Evolutionary conservation across 495 filamentous ascomycete genomes (phyloP).

Genomic region (Bathelium albidoporum): DNA sequence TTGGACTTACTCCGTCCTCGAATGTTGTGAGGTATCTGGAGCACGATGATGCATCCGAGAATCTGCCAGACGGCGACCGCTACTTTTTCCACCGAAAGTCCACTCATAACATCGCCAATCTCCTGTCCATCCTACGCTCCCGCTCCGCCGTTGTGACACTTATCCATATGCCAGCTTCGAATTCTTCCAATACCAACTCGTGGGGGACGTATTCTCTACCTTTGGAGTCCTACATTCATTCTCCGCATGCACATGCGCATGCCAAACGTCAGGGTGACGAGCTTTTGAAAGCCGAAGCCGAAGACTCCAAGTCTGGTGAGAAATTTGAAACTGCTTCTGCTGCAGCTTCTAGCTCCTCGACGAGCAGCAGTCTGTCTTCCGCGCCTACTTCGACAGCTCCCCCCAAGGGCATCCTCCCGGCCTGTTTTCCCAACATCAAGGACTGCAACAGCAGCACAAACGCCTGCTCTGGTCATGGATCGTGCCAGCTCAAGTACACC

Average conservation of each 20-base stretch:
- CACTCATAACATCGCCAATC: not conserved
- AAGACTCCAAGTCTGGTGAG: not conserved
- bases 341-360: constrained; percentile 1
- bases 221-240: not conserved
- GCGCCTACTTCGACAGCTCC: constrained; percentile 18
- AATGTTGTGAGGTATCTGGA: not conserved
- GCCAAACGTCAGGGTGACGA: constrained; percentile 9
- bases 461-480: constrained; percentile 67
- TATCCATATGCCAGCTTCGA: not conserved
- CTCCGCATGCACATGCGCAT: constrained; percentile 12
- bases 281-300: constrained; percentile 5
- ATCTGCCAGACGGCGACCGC: not conserved
- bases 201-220: constrained; percentile 21
- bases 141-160: not conserved
- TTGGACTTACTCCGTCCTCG: not conserved
- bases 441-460: constrained; percentile 53
- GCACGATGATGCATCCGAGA: not conserved
- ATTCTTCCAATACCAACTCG: not conserved
- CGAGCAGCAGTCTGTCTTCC: constrained; percentile 16
- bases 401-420: constrained; percentile 34
- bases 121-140: not conserved
- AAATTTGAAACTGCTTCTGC: not conserved
- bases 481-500: constrained; percentile 51
- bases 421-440: constrained; percentile 55
- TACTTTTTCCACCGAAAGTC: not conserved